These are phyloP conservation scores for Claviceps sp. DNA, from an alignment of 2,329 filamentous ascomycete species.

Conservation along the genomic window DNA sequence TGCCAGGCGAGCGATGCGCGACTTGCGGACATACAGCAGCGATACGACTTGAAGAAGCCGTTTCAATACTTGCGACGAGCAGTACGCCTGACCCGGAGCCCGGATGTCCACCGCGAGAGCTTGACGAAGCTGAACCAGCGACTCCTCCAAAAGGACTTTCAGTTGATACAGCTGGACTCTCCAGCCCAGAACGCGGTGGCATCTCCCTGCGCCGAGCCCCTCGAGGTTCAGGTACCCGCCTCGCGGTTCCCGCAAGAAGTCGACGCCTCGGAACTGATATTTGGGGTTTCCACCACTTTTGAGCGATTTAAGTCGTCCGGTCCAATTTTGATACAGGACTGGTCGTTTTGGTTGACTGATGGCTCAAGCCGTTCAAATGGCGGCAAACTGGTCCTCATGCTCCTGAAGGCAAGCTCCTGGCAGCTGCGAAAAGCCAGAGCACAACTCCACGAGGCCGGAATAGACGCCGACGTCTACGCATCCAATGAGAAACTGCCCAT, in stretches of 20 bases:
- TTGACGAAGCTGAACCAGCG: slow-evolving; percentile 33
- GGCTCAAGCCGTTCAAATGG: slow-evolving; percentile 40
- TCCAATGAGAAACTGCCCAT: slow-evolving; percentile 32
- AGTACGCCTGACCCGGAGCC: slow-evolving; percentile 31
- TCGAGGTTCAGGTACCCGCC: slow-evolving; percentile 27
- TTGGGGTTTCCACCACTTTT: slow-evolving; percentile 45
- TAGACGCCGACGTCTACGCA: slow-evolving; percentile 42
- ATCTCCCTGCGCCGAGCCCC: slow-evolving; percentile 32
- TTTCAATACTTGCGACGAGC: slow-evolving; percentile 44
- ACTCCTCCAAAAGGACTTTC: slow-evolving; percentile 24
- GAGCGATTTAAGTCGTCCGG: slow-evolving; percentile 34
- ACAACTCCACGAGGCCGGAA: slow-evolving; percentile 32
- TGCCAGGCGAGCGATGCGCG: slow-evolving; percentile 1
- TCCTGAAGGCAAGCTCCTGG: slow-evolving; percentile 36
- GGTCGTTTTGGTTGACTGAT: slow-evolving; percentile 46
- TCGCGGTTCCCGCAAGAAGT: slow-evolving; percentile 30
- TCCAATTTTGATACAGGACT: slow-evolving; percentile 39
- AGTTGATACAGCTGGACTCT: slow-evolving; percentile 31
- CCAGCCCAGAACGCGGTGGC: slow-evolving; percentile 15
- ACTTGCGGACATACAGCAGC: slow-evolving; percentile 11
- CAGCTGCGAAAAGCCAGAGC: slow-evolving; percentile 33
- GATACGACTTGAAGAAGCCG: slow-evolving; percentile 31
- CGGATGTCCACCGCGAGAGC: slow-evolving; percentile 33
- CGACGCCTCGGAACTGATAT: slow-evolving; percentile 42
- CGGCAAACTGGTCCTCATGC: slow-evolving; percentile 38